phyloP scores from a whole-genome alignment of 1,284 basidiomycete species.

The Puccinia novopanici region DNA sequence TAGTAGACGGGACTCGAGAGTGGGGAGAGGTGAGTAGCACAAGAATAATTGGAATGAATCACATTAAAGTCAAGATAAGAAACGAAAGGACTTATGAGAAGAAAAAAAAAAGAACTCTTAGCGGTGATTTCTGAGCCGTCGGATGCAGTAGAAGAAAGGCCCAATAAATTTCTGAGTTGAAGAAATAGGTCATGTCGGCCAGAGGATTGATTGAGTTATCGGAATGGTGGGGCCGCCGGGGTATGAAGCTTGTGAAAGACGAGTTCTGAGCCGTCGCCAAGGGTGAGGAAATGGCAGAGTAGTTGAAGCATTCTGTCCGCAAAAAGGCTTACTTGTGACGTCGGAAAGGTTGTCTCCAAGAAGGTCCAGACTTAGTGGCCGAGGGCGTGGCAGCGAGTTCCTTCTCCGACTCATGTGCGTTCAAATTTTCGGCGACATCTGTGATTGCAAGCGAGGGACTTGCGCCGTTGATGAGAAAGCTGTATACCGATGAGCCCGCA shows the following conservation, averaged over 20 bases:
- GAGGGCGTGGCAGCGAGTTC: neutral
- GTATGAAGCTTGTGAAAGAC: no score
- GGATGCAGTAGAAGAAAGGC: neutral
- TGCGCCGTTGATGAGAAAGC: conserved; percentile 15
- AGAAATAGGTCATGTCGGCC: no score
- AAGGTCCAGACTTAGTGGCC: neutral
- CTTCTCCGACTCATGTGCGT: neutral
- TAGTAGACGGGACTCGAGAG: no score
- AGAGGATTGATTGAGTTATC: no score
- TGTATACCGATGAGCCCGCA: conserved; percentile 42
- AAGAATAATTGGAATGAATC: neutral
- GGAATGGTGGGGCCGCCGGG: no score
- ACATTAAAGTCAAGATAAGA: neutral
- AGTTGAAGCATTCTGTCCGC: no score
- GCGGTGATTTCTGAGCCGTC: no score
- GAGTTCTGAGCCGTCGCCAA: no score
- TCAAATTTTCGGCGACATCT: no score
- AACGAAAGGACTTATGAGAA: neutral
- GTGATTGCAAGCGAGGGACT: conserved; percentile 5
- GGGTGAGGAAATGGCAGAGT: no score
- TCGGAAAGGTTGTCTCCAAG: conserved; percentile 17
- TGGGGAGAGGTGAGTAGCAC: neutral
- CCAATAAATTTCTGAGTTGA: no score
- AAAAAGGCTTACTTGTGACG: neutral
- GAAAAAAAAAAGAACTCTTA: neutral